These are phyloP conservation scores for Hyphodiscus sp. DNA, from an alignment of 2,329 filamentous ascomycete species.

Conservation along the genomic window DNA sequence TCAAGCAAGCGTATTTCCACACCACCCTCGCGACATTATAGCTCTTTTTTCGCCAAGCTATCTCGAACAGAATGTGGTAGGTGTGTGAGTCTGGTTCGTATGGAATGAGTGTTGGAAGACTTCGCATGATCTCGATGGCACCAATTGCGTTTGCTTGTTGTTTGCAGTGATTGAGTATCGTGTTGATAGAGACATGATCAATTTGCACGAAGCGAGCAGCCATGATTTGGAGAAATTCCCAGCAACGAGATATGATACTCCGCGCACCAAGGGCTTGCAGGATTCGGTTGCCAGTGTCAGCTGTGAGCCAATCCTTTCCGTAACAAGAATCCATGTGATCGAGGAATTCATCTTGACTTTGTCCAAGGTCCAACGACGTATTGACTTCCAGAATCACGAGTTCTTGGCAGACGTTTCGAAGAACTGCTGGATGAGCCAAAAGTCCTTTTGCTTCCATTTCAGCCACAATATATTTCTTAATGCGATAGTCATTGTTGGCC, in stretches of 20 bases:
- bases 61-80: slow-evolving; percentile 35
- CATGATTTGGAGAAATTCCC: slow-evolving; percentile 21
- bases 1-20: slow-evolving; percentile 41
- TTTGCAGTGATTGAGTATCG: slow-evolving; percentile 20
- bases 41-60: slow-evolving; percentile 32
- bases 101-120: slow-evolving; percentile 1
- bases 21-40: slow-evolving; percentile 40
- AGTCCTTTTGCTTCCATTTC: slow-evolving; percentile 23
- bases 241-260: slow-evolving; percentile 18
- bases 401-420: slow-evolving; percentile 10
- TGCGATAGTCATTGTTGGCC: slow-evolving; percentile 6
- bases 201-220: slow-evolving; percentile 11
- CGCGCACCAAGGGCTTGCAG: slow-evolving; percentile 28
- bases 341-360: slow-evolving; percentile 33
- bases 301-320: slow-evolving; percentile 33
- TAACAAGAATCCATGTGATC: slow-evolving; percentile 31
- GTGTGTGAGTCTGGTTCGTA: slow-evolving; percentile 16
- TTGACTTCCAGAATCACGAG: slow-evolving; percentile 16
- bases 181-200: slow-evolving; percentile 15
- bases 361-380: slow-evolving; percentile 23
- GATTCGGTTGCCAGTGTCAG: slow-evolving; percentile 32
- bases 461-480: slow-evolving; percentile 14
- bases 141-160: slow-evolving; percentile 11
- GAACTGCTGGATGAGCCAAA: slow-evolving; percentile 8
- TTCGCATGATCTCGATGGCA: slow-evolving; percentile 15